phyloP scores from a whole-genome alignment of 108 stramenopile genomes.

The Mayamaea pseudoterrestris region DNA sequence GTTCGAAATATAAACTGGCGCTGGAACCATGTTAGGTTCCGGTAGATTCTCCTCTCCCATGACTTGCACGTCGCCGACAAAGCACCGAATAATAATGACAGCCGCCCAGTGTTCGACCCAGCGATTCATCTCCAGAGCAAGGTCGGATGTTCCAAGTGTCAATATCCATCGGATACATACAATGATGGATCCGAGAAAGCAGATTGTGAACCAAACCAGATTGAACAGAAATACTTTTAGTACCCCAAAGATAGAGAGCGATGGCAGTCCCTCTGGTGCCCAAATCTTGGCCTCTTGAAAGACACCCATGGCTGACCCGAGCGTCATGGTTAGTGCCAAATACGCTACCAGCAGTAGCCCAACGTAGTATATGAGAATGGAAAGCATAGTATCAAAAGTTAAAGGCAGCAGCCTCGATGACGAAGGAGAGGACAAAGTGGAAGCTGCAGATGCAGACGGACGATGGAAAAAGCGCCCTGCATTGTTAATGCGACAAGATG shows the following conservation, averaged over 20 bases:
- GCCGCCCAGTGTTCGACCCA: slow-evolving; percentile 21
- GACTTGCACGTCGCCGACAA: slow-evolving; percentile 46
- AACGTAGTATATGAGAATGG: neutral
- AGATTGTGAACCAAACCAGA: slow-evolving; percentile 45
- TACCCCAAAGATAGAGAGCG: slow-evolving; percentile 32
- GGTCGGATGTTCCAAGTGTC: slow-evolving; percentile 9
- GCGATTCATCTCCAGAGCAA: slow-evolving; percentile 20
- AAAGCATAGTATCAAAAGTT: neutral
- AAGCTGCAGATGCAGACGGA: too few species aligned
- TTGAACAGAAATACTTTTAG: slow-evolving; percentile 59
- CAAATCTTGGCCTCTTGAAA: slow-evolving; percentile 70
- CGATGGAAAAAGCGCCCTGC: too few species aligned
- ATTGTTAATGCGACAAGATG: too few species aligned
- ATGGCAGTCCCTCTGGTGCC: slow-evolving; percentile 33
- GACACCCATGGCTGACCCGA: slow-evolving; percentile 9
- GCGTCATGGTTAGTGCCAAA: neutral
- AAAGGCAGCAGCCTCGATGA: too few species aligned
- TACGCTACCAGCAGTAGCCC: neutral
- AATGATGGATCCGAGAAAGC: slow-evolving; percentile 33
- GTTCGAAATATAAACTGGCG: slow-evolving; percentile 70
- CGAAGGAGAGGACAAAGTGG: too few species aligned
- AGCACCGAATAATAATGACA: too few species aligned
- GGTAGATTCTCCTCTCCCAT: slow-evolving; percentile 50
- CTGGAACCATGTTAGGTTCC: slow-evolving; percentile 11
- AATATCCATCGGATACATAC: slow-evolving; percentile 29